Evolutionary conservation across 345 rosid species (phyloP).

Genomic region (Populus alba): DNA sequence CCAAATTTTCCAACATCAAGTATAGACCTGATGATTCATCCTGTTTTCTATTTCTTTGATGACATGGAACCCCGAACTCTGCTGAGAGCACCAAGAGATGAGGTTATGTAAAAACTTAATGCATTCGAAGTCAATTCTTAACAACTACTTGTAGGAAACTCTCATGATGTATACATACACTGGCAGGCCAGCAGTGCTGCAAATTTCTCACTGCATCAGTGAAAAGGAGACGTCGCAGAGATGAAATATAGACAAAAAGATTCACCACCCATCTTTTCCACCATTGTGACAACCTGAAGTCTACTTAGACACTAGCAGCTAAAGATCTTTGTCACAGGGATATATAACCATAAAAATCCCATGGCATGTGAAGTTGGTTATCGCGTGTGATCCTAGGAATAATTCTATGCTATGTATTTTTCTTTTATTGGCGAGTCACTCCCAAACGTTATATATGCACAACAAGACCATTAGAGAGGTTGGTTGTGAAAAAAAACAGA

Average conservation of each 20-base stretch:
- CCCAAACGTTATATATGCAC: not conserved
- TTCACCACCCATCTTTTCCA: not conserved
- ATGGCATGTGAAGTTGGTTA: not conserved
- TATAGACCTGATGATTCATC: not conserved
- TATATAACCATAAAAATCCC: not conserved
- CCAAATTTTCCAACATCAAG: not conserved
- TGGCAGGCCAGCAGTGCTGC: not conserved
- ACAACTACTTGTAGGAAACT: not conserved
- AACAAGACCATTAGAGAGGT: not conserved
- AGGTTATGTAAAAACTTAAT: not conserved
- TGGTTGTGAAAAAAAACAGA: not conserved
- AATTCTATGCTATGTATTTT: not conserved
- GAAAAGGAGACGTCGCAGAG: not conserved
- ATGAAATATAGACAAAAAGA: not conserved
- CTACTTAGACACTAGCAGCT: not conserved
- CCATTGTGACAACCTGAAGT: not conserved
- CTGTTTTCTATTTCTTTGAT: not conserved
- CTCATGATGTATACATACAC: not conserved
- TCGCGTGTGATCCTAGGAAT: not conserved
- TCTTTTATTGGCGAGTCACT: not conserved
- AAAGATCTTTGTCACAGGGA: not conserved
- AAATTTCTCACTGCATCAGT: not conserved
- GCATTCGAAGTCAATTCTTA: not conserved
- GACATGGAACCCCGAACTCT: not conserved
- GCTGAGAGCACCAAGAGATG: not conserved